Evolutionary conservation across 164 flowering plant species (phyloP).

Genomic region (Sextonia rubra): DNA sequence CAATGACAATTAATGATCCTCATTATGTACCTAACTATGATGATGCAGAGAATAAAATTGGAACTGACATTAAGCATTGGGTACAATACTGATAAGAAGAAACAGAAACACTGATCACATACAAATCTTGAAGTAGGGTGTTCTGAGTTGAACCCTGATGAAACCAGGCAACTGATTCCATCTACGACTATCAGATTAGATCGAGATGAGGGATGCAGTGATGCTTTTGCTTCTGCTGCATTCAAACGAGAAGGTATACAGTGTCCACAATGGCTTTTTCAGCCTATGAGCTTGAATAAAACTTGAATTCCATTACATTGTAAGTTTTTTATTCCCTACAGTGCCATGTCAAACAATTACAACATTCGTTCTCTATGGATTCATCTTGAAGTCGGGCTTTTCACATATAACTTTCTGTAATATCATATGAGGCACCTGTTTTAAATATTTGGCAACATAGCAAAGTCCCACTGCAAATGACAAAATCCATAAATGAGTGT

Average conservation of each 20-base stretch:
- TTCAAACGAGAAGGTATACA: slow-evolving; percentile 36
- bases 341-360: not conserved
- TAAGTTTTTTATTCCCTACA: not conserved
- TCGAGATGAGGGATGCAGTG: slow-evolving; percentile 29
- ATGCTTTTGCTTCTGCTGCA: slow-evolving; percentile 20
- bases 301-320: slow-evolving; percentile 18
- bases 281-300: slow-evolving; percentile 41
- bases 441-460: not conserved
- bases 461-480: not conserved
- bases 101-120: slow-evolving; percentile 7
- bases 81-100: slow-evolving; percentile 27
- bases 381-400: not conserved
- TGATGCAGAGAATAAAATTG: slow-evolving; percentile 41
- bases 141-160: slow-evolving; percentile 6
- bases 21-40: not conserved
- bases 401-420: not conserved
- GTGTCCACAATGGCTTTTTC: slow-evolving; percentile 56
- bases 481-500: not conserved
- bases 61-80: slow-evolving; percentile 65
- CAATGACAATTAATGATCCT: slow-evolving; percentile 7
- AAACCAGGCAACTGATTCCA: slow-evolving; percentile 18
- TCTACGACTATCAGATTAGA: slow-evolving; percentile 26
- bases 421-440: not conserved
- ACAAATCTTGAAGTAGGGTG: slow-evolving; percentile 8
- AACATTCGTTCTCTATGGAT: not conserved